Percentiles rank a stretch among this genome's conserved stretches.
Conservation (phyloP, 495 filamentous ascomycete species). For the Xylaria venustula region DNA sequence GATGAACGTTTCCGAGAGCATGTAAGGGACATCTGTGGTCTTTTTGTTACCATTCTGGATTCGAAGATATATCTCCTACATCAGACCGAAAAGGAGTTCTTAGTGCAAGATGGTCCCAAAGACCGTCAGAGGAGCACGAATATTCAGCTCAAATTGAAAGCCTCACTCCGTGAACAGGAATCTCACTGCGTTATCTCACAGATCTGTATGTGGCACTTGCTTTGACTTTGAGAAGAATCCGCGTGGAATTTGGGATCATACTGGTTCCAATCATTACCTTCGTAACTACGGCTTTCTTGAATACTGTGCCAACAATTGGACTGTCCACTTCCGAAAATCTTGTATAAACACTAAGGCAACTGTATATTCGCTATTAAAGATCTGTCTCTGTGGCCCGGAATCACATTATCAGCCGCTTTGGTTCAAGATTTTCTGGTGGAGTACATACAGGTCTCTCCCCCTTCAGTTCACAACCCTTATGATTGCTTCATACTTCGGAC, state of each 20-base stretch:
- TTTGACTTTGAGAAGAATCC: neutral
- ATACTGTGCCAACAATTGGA: neutral
- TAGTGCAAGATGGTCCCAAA: constrained; percentile 17
- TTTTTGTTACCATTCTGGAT: constrained; percentile 38
- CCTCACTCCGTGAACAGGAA: constrained; percentile 19
- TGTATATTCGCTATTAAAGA: no score
- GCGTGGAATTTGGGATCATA: no score
- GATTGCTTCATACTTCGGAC: no score
- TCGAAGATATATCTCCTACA: constrained; percentile 41
- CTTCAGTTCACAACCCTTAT: no score
- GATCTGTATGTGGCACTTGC: constrained; percentile 34
- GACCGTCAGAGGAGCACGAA: neutral
- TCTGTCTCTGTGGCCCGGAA: no score
- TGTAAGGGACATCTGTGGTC: constrained; percentile 37
- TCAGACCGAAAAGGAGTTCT: constrained; percentile 43
- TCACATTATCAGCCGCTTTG: no score
- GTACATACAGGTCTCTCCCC: no score
- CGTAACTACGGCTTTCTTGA: neutral
- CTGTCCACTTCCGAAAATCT: neutral
- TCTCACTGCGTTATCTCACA: constrained; percentile 33
- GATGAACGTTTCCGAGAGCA: constrained; percentile 20
- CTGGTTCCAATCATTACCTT: neutral
- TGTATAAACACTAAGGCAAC: no score
- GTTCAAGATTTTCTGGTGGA: no score
- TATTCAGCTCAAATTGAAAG: constrained; percentile 23